These are phyloP conservation scores for Metschnikowia vanudenii DNA, from an alignment of 805 yeast genomes.

Conservation along the genomic window DNA sequence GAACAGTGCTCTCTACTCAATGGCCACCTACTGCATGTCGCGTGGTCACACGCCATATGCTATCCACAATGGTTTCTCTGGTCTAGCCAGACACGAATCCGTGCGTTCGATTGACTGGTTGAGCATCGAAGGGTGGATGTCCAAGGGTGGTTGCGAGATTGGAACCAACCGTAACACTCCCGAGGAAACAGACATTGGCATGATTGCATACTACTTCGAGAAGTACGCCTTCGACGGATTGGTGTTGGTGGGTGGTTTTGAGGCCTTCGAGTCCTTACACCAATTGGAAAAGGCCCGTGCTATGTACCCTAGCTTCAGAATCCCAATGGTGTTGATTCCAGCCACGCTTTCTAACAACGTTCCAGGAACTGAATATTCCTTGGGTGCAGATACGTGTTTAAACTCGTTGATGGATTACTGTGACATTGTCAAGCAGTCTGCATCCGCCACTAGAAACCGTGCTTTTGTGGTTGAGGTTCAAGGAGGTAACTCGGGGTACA, in stretches of 20 bases:
- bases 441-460: constrained; percentile 90
- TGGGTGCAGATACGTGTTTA: constrained; percentile 95
- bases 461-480: constrained; percentile 97
- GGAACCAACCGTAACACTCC: constrained; percentile 68
- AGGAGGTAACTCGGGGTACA: constrained; percentile 95
- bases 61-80: constrained; percentile 72
- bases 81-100: constrained; percentile 61
- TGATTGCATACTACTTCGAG: constrained; percentile 90
- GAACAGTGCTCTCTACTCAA: constrained; percentile 71
- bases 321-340: constrained; percentile 91
- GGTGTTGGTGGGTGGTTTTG: constrained; percentile 92
- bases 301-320: constrained; percentile 87
- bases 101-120: constrained; percentile 65
- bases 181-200: constrained; percentile 53
- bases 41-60: constrained; percentile 73
- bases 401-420: constrained; percentile 89
- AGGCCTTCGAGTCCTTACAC: constrained; percentile 85
- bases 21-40: too few relatives aligned
- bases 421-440: constrained; percentile 92
- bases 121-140: constrained; percentile 70
- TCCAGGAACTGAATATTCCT: constrained; percentile 97
- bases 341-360: constrained; percentile 97
- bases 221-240: constrained; percentile 85
- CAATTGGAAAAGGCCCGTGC: constrained; percentile 69
- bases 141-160: constrained; percentile 74